Base-by-base conservation (phyloP, 345 rosid species). In the Jatropha curcas region DNA sequence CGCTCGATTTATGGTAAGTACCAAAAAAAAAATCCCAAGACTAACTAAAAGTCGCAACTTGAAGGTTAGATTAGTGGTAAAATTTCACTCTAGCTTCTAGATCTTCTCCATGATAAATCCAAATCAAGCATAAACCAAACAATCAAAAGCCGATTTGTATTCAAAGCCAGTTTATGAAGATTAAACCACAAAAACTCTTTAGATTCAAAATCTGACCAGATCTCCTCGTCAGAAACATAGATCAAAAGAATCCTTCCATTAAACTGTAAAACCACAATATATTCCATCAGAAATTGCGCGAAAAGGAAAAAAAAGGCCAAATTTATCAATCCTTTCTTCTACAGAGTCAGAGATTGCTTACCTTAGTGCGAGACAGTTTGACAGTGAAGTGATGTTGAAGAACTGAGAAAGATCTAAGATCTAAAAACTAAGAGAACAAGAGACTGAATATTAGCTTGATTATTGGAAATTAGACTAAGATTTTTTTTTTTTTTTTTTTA, bases 51-150 rank as follows among this genome's bases (percentile, higher is more conserved):
- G 48, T 64, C 55, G 74, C 58, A 74, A 45, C 80, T 76, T 82
- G 20, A 0, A 45, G 16, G 41, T 72, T 52, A 35, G 30, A 63
- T 37, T 30, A 22, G 52, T 74, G 5, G 20, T 48, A 60, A 66
- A 65, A 35, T 8, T 4, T 20, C 35, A 2, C 41, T 1, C 20
- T 4, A 76, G 13, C 65, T 43, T 64, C 68, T 52, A 74, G 62
- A 78, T 74, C 82, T 77, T 72, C 82, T 67, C 77, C 81, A 75
- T 4, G 70, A 55, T 27, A 83, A 74, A 82, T 86, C 86, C 75
- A 67, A 73, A 37, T 50, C 43, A 31, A 75, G 64, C 79, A 83
- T 75, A 25, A 70, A 50, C 22, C 72, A 46, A 65, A 71, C 77
- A 63, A 82, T 7, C 37, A 60, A 59, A 56, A 41, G 46, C 43